phyloP scores from a whole-genome alignment of 2,329 filamentous ascomycete species.

The Lasiodiplodia theobromae region DNA sequence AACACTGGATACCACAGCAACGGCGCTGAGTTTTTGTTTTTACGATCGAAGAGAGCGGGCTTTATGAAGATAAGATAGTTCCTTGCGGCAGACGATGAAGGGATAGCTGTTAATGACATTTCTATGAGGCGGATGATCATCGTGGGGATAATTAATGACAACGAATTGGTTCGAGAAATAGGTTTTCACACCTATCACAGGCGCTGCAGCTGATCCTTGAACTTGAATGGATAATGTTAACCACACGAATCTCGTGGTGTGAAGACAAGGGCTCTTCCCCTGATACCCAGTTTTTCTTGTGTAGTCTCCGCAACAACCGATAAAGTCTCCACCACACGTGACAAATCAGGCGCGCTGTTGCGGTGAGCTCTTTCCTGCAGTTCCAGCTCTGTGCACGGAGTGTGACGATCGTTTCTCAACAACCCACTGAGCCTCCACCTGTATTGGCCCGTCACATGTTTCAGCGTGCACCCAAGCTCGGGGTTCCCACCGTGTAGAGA shows the following conservation, averaged over 20 bases:
- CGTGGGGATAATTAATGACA: neutral
- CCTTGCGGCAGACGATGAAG: neutral
- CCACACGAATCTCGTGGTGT: no score
- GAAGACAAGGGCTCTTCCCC: neutral
- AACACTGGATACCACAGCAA: conserved; percentile 17
- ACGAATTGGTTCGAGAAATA: neutral
- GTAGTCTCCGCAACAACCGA: conserved; percentile 8
- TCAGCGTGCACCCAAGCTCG: neutral
- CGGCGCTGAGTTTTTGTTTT: conserved; percentile 3
- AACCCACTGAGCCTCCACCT: conserved; percentile 9
- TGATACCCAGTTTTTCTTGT: conserved; percentile 2
- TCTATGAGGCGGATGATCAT: conserved; percentile 2
- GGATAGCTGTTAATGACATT: conserved; percentile 13
- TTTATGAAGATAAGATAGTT: neutral
- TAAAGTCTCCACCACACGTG: neutral
- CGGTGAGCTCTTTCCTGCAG: conserved; percentile 7
- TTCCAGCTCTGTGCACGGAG: neutral
- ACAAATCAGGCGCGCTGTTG: conserved; percentile 12
- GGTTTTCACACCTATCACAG: neutral
- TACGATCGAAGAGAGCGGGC: neutral
- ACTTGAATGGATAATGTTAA: neutral
- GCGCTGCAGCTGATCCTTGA: neutral
- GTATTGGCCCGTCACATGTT: neutral
- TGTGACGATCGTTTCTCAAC: conserved; percentile 4
- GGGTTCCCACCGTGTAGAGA: neutral